Conservation (phyloP, 2,329 filamentous ascomycete species). For the Grosmannia huntii region DNA sequence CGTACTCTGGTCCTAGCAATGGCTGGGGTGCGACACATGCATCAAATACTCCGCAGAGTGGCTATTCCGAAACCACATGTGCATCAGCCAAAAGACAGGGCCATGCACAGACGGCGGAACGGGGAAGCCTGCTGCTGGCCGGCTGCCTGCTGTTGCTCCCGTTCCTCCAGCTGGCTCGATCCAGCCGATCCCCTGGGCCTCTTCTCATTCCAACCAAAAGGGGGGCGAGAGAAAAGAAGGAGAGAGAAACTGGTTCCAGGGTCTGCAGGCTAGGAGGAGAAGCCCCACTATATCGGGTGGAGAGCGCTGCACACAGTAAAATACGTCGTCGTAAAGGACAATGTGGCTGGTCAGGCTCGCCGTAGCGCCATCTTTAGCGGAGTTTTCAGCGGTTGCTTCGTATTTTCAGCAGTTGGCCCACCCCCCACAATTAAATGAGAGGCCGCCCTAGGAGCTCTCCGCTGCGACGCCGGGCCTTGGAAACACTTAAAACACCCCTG, state of each 20-base stretch:
- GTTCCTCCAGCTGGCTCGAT: too few relatives aligned
- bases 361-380: background rate
- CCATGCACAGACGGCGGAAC: too few relatives aligned
- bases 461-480: background rate
- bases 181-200: too few relatives aligned
- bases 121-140: background rate
- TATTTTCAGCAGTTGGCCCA: background rate
- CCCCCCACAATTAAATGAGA: background rate
- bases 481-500: background rate
- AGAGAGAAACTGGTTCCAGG: background rate
- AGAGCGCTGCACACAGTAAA: background rate
- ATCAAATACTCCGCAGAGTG: too few relatives aligned
- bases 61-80: background rate
- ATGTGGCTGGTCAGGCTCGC: background rate
- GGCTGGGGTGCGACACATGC: too few relatives aligned
- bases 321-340: background rate
- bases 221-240: background rate
- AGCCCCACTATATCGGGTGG: background rate
- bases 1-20: too few relatives aligned
- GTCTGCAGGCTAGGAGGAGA: background rate
- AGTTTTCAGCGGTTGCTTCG: too few relatives aligned
- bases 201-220: background rate
- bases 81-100: background rate
- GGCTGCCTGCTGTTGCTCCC: background rate
- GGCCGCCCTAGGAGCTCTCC: background rate